phyloP scores from a whole-genome alignment of 352 stramenopile species.

The Hyphochytrium catenoides region DNA sequence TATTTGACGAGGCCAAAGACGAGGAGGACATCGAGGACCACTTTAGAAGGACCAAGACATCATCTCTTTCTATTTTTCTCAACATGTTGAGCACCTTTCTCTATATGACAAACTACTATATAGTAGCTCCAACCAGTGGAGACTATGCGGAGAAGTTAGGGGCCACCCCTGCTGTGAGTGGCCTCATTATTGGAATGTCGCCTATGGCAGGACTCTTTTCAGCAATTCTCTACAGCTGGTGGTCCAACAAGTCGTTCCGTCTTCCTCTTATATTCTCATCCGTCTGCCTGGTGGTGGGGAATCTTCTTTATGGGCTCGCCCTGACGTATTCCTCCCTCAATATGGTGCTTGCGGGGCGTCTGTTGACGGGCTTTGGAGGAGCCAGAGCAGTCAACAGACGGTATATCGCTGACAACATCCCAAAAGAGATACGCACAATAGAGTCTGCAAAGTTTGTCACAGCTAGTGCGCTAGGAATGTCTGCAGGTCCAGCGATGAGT shows the following conservation, averaged over 20 bases:
- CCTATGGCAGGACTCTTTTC: conserved; percentile 77
- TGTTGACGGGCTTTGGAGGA: conserved; percentile 76
- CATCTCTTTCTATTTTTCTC: conserved; percentile 45
- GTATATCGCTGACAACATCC: conserved; percentile 68
- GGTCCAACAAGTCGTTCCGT: conserved; percentile 70
- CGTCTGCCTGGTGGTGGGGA: conserved; percentile 48
- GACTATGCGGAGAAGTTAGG: conserved; percentile 71
- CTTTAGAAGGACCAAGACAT: conserved; percentile 21
- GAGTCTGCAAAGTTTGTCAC: conserved; percentile 76
- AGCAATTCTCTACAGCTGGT: conserved; percentile 81
- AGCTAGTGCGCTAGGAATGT: conserved; percentile 68
- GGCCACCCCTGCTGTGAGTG: conserved; percentile 57
- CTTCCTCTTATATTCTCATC: conserved; percentile 51
- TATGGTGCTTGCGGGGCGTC: conserved; percentile 64
- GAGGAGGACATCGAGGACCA: conserved; percentile 41
- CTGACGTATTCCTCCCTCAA: conserved; percentile 42
- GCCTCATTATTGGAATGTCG: conserved; percentile 89
- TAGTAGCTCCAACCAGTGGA: conserved; percentile 78
- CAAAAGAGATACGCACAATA: conserved; percentile 59
- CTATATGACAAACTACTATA: conserved; percentile 98
- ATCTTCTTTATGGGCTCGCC: conserved; percentile 58
- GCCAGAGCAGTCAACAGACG: conserved; percentile 68
- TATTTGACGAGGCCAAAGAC: conserved; percentile 49
- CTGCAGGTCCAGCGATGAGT: conserved; percentile 50
- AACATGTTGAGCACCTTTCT: conserved; percentile 86